Percentiles rank a stretch among this genome's conserved stretches.
Evolutionary conservation across 139 green algal genomes (phyloP).

Genomic region (Klebsormidium nitens): DNA sequence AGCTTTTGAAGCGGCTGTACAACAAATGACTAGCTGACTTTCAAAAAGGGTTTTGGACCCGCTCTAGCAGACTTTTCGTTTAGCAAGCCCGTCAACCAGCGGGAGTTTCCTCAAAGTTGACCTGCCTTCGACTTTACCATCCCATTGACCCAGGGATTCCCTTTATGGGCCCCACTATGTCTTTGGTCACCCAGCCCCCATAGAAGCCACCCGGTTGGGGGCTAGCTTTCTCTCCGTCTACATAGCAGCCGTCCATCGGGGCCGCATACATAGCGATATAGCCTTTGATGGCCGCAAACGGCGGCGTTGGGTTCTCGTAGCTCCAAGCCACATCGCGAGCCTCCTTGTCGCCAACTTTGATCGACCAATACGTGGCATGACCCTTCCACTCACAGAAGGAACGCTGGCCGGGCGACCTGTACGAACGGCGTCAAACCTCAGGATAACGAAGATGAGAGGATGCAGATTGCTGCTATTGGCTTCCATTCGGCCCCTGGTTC

Average conservation of each 20-base stretch:
- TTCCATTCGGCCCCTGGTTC: too few species aligned
- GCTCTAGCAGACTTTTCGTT: too few species aligned
- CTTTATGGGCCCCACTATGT: conserved; percentile 50
- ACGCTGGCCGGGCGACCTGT: neutral
- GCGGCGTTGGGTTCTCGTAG: conserved; percentile 43
- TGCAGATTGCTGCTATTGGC: too few species aligned
- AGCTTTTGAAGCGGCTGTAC: too few species aligned
- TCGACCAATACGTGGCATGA: conserved; percentile 38
- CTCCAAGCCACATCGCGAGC: conserved; percentile 34
- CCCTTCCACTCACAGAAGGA: conserved; percentile 58
- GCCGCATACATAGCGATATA: conserved; percentile 45
- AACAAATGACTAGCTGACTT: too few species aligned
- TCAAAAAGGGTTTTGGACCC: too few species aligned
- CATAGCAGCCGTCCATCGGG: conserved; percentile 38
- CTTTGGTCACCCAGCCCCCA: conserved; percentile 46
- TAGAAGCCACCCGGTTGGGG: conserved; percentile 50
- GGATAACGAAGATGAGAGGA: neutral
- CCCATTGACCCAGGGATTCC: conserved; percentile 37
- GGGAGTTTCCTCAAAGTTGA: too few species aligned
- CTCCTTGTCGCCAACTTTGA: conserved; percentile 13
- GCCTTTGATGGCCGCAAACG: conserved; percentile 37
- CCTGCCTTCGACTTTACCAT: conserved; percentile 47
- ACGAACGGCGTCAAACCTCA: neutral
- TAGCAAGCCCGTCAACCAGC: too few species aligned
- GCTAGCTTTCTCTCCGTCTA: conserved; percentile 43